These are phyloP conservation scores for Pythium monospermum DNA, from an alignment of 352 stramenopile species.

Conservation along the genomic window DNA sequence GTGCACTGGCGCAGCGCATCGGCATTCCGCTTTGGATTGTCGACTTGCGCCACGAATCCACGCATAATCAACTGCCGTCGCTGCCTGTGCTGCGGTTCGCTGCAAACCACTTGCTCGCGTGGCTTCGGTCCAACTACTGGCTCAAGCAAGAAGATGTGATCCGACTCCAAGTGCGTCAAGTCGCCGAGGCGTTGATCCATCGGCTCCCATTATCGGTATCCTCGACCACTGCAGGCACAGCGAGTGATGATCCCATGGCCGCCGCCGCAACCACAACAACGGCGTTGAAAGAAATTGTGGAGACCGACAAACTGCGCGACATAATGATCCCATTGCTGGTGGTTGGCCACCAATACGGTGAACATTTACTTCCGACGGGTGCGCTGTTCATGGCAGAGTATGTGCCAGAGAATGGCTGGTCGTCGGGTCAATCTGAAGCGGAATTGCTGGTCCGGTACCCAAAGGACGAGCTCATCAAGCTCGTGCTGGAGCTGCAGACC, in stretches of 20 bases:
- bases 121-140: slow-evolving; percentile 89
- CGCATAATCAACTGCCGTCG: slow-evolving; percentile 91
- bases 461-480: slow-evolving; percentile 27
- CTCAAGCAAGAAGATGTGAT: slow-evolving; percentile 54
- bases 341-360: slow-evolving; percentile 44
- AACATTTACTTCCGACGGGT: slow-evolving; percentile 36
- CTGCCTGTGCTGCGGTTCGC: slow-evolving; percentile 85
- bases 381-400: slow-evolving; percentile 32
- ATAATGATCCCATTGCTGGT: slow-evolving; percentile 62
- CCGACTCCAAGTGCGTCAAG: slow-evolving; percentile 36
- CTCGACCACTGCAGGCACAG: no score
- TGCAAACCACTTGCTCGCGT: slow-evolving; percentile 82
- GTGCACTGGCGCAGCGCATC: slow-evolving; percentile 75
- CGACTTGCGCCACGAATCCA: slow-evolving; percentile 90
- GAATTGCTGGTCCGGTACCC: slow-evolving; percentile 21
- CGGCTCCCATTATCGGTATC: slow-evolving; percentile 7
- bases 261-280: not conserved
- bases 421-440: not conserved
- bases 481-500: slow-evolving; percentile 51
- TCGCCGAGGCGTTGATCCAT: slow-evolving; percentile 28
- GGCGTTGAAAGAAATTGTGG: slow-evolving; percentile 20
- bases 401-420: slow-evolving; percentile 10
- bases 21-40: slow-evolving; percentile 93
- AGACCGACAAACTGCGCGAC: slow-evolving; percentile 50
- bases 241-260: no score